A percentile compares a stretch with the other conserved stretches of the same genome.
phyloP scores from a whole-genome alignment of 2,329 filamentous ascomycete species.

The Apiospora phragmitis region DNA sequence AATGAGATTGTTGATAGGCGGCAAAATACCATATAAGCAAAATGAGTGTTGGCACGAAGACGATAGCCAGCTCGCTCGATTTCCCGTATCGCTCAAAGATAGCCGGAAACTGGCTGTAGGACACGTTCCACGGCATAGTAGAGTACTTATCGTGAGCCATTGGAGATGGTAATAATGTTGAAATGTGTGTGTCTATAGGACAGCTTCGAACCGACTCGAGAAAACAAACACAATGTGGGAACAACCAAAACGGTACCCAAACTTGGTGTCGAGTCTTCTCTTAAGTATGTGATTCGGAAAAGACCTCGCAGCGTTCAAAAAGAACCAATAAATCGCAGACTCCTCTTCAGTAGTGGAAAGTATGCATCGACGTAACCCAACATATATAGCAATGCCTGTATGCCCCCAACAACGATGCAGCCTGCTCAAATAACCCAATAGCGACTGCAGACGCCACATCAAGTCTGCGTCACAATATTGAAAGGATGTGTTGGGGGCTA shows the following conservation, averaged over 20 bases:
- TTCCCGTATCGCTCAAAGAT: not conserved
- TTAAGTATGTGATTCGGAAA: not conserved
- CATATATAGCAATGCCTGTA: not conserved
- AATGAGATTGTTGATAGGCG: conserved; percentile 5
- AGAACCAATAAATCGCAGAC: not conserved
- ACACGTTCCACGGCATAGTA: not conserved
- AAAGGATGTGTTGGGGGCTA: not conserved
- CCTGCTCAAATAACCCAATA: not conserved
- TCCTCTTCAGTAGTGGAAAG: not conserved
- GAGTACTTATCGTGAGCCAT: not conserved
- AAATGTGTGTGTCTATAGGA: not conserved
- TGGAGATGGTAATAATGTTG: too few relatives aligned
- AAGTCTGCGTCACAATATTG: too few relatives aligned
- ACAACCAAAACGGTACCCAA: not conserved
- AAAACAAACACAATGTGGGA: not conserved
- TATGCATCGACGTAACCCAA: not conserved
- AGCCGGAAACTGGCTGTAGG: too few relatives aligned
- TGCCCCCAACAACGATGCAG: not conserved
- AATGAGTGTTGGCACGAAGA: not conserved
- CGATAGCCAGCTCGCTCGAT: not conserved
- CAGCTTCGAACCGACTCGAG: not conserved
- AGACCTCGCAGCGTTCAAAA: not conserved
- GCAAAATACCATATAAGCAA: not conserved
- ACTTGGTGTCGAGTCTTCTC: not conserved
- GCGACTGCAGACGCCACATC: not conserved